phyloP scores from a whole-genome alignment of 1,284 basidiomycete species.

The Cryptococcus sp. region DNA sequence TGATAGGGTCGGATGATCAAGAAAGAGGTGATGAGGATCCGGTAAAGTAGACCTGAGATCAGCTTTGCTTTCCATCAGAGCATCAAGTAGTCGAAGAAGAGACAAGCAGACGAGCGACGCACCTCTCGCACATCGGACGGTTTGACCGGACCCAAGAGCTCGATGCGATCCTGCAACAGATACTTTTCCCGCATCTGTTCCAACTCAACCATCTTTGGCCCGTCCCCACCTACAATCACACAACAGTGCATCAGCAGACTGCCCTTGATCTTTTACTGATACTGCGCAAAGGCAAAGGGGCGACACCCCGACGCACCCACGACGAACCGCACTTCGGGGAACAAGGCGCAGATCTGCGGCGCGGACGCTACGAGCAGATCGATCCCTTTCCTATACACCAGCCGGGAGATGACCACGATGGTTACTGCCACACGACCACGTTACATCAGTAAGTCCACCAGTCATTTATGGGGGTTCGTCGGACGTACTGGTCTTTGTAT shows the following conservation, averaged over 20 bases:
- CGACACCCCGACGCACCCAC: constrained; percentile 58
- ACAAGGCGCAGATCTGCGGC: constrained; percentile 80
- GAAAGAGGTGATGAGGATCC: background rate
- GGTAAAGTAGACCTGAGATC: too few relatives aligned
- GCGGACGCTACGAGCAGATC: constrained; percentile 91
- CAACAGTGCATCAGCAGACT: constrained; percentile 50
- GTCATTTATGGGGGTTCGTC: background rate
- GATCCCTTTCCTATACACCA: constrained; percentile 95
- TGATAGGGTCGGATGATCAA: background rate
- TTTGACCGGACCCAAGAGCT: constrained; percentile 78
- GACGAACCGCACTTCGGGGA: constrained; percentile 83
- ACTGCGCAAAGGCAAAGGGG: background rate
- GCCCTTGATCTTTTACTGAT: background rate
- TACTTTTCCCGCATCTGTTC: constrained; percentile 94
- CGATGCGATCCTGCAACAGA: constrained; percentile 84
- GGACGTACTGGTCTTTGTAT: constrained; percentile 64
- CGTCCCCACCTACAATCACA: constrained; percentile 66
- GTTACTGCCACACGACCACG: constrained; percentile 63
- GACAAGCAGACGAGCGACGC: constrained; percentile 34
- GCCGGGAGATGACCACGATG: constrained; percentile 89
- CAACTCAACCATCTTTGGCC: constrained; percentile 91
- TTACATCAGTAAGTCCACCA: too few relatives aligned
- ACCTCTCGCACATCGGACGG: constrained; percentile 82
- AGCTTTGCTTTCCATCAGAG: too few relatives aligned
- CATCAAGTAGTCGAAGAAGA: too few relatives aligned